phyloP scores from a whole-genome alignment of 805 yeast species.

The Yamadazyma sp. region DNA sequence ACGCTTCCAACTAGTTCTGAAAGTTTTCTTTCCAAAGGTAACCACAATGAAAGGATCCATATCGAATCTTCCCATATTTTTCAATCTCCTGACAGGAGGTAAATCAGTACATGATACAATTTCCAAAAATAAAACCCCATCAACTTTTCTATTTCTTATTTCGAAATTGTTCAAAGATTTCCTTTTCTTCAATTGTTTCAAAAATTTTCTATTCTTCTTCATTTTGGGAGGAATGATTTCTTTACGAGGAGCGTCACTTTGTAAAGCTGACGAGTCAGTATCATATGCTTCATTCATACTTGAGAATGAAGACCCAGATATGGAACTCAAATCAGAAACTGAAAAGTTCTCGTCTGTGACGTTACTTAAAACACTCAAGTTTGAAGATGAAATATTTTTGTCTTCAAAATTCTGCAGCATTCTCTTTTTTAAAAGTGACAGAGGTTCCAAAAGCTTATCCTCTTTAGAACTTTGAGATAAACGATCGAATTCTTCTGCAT shows the following conservation, averaged over 20 bases:
- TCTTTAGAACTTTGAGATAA: slow-evolving; percentile 6
- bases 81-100: slow-evolving; percentile 72
- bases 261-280: slow-evolving; percentile 7
- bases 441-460: slow-evolving; percentile 5
- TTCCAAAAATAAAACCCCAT: slow-evolving; percentile 77
- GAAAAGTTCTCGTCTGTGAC: slow-evolving; percentile 3
- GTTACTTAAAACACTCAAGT: neutral
- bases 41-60: slow-evolving; percentile 97
- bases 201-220: slow-evolving; percentile 2
- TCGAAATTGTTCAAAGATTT: slow-evolving; percentile 26
- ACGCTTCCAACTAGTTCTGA: slow-evolving; percentile 77
- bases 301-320: slow-evolving; percentile 19
- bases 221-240: neutral
- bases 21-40: slow-evolving; percentile 84
- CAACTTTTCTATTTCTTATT: slow-evolving; percentile 36
- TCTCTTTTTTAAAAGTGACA: slow-evolving; percentile 8
- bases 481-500: slow-evolving; percentile 25
- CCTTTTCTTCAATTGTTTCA: slow-evolving; percentile 2
- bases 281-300: slow-evolving; percentile 7
- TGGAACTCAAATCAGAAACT: slow-evolving; percentile 17
- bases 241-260: slow-evolving; percentile 1
- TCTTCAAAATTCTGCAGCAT: slow-evolving; percentile 4
- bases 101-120: slow-evolving; percentile 69
- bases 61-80: slow-evolving; percentile 71
- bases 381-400: neutral